Base-by-base conservation (phyloP, 2,329 filamentous ascomycete genomes). In the Didymellaceae sp. region DNA sequence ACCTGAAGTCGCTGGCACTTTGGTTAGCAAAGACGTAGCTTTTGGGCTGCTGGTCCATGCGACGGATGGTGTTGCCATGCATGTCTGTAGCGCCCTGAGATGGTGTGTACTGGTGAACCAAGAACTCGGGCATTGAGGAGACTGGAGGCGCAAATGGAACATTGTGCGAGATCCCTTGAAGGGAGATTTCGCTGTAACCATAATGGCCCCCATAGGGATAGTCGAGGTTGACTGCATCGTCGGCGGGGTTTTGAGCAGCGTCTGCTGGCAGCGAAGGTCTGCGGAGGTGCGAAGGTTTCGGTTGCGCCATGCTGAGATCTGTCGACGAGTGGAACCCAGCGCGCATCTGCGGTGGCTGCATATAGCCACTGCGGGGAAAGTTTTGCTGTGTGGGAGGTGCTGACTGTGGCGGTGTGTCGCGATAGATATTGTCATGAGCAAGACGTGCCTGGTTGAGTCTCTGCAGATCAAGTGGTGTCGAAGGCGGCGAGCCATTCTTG, bases 391-490 rank as follows among this genome's bases (percentile, higher is more conserved):
- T 75, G 2, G 78, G 76, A 11, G 78, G 78, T 28, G 78, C 78
- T 20, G 78, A 80, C 54, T 80, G 78, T 6, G 78, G 78, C 28
- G 78, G 78, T 4, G 78, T 79, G 49, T 79, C 77, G 39, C 75
- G 76, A 48, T 73, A 75, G 58, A 65, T 57, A 58, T 48, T 63
- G 14, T 71, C 71, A 31, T 67, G 70, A 7, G 57, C 53, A 45
- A 73, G 55, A 10, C 62, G 62, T 9, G 61, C 58, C 34, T 73
- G 65, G 10, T 65, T 64, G 14, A 66, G 25, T 38, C 67, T 68
- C 24, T 58, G 63, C 11, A 67, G 33, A 35, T 74, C 68, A 32
- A 74, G 44, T 10, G 77, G 77, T n/a, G 77, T 78, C 8, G 72
- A 71, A 13, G 77, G 77, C n/a, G 78, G 78, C 18, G 77, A 79